phyloP scores from a whole-genome alignment of 495 filamentous ascomycete genomes.

The Lichenothelia convexa region DNA sequence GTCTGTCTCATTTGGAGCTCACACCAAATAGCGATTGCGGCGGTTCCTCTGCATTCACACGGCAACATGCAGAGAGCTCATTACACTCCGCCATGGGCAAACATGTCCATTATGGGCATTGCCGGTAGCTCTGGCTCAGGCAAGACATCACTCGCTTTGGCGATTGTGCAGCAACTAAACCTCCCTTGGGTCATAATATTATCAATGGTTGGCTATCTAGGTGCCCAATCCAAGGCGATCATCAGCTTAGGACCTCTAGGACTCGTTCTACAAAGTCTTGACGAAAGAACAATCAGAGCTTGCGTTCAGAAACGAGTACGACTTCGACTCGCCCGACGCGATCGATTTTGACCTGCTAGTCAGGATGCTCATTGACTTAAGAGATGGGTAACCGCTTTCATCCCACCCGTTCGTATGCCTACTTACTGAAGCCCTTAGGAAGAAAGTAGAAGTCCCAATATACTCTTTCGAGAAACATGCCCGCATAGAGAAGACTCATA shows the following conservation, averaged over 20 bases:
- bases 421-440: conserved; percentile 32
- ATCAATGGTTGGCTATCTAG: conserved; percentile 49
- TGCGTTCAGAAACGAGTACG: conserved; percentile 80
- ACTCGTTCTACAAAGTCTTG: conserved; percentile 89
- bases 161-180: conserved; percentile 76
- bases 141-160: conserved; percentile 87
- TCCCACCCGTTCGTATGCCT: not conserved
- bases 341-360: conserved; percentile 86
- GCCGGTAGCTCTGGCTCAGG: conserved; percentile 92
- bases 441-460: conserved; percentile 78
- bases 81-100: conserved; percentile 87
- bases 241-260: conserved; percentile 33
- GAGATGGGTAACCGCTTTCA: conserved; percentile 54
- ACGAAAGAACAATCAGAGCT: conserved; percentile 48
- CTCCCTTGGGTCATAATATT: conserved; percentile 95
- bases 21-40: too few relatives aligned
- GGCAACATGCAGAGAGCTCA: conserved; percentile 30
- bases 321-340: conserved; percentile 89
- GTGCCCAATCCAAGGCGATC: conserved; percentile 1
- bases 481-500: conserved; percentile 55
- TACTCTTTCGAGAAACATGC: conserved; percentile 94
- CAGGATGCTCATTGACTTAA: conserved; percentile 62
- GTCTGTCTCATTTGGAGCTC: too few relatives aligned
- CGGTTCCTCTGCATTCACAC: too few relatives aligned
- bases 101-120: conserved; percentile 86